phyloP scores from a whole-genome alignment of 441 rosid genomes.

The Dalechampia spathulata region DNA sequence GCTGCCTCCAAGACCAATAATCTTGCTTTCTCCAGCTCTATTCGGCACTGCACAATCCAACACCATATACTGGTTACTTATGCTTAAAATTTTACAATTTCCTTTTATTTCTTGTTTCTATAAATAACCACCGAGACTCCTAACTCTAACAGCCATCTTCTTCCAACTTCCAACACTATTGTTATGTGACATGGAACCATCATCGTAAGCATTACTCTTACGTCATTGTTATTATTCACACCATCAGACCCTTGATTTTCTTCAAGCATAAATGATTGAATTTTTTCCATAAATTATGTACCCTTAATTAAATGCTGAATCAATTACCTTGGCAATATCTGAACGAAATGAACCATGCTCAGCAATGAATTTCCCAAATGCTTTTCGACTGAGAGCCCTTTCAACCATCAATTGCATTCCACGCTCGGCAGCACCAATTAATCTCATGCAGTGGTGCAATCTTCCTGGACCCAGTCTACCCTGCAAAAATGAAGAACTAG shows the following conservation, averaged over 20 bases:
- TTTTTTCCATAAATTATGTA: not conserved
- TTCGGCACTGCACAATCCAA: conserved; percentile 54
- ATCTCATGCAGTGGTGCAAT: conserved; percentile 97
- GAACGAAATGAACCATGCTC: conserved; percentile 88
- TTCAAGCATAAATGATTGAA: not conserved
- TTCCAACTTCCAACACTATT: no score
- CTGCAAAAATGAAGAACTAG: conserved; percentile 36
- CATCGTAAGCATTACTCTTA: no score
- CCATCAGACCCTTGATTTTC: not conserved
- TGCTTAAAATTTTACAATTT: no score
- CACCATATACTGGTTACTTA: no score
- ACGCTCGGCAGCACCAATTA: conserved; percentile 95
- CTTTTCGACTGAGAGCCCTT: conserved; percentile 73
- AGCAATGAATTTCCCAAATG: conserved; percentile 83
- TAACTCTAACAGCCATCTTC: no score
- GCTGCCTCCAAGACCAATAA: conserved; percentile 89
- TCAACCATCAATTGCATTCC: conserved; percentile 93
- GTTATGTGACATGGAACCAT: no score
- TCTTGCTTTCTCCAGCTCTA: conserved; percentile 78
- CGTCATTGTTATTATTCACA: no score
- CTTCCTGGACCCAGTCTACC: conserved; percentile 99
- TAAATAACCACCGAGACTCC: no score
- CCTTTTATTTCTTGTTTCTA: no score
- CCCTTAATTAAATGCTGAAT: not conserved
- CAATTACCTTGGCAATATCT: conserved; percentile 72